A percentile compares a stretch with the other conserved stretches of the same genome.
Conservation (phyloP, 768 basidiomycete species). For the Macrolepiota fuliginosa region DNA sequence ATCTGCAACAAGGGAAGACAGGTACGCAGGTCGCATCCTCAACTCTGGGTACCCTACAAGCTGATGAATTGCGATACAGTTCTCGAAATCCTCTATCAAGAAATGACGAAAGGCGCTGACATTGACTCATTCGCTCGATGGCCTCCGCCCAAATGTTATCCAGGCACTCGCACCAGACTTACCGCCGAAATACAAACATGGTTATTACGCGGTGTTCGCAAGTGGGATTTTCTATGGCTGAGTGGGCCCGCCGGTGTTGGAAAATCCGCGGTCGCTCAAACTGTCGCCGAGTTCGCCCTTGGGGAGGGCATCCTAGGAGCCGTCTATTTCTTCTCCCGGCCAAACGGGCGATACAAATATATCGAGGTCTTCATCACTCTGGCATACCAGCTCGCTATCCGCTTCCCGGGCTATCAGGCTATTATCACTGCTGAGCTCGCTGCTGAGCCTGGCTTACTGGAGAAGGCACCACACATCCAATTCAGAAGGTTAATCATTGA, state of each 20-base stretch:
- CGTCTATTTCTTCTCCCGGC: constrained; percentile 5
- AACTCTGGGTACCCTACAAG: not conserved
- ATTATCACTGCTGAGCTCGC: not conserved
- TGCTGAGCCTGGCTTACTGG: not conserved
- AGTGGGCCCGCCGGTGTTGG: not conserved
- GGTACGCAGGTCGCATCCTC: not conserved
- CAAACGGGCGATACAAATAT: not conserved
- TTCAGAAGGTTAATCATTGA: constrained; percentile 2
- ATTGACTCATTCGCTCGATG: too few species aligned
- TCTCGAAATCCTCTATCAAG: not conserved
- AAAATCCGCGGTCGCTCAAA: not conserved
- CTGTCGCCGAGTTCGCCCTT: not conserved
- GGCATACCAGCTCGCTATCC: constrained; percentile 4
- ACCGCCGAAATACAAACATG: not conserved
- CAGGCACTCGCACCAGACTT: not conserved
- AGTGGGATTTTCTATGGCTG: too few species aligned
- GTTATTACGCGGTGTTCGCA: too few species aligned
- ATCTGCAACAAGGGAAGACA: not conserved
- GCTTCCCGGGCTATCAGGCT: not conserved
- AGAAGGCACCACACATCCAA: not conserved
- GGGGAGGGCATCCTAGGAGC: constrained; percentile 1
- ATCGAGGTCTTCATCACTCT: not conserved
- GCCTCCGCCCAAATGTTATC: too few species aligned
- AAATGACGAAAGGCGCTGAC: too few species aligned
- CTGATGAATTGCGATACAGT: not conserved